A percentile compares a stretch with the other conserved stretches of the same genome.
Conservation (phyloP, 768 basidiomycete genomes). For the Psilocybe cubensis region DNA sequence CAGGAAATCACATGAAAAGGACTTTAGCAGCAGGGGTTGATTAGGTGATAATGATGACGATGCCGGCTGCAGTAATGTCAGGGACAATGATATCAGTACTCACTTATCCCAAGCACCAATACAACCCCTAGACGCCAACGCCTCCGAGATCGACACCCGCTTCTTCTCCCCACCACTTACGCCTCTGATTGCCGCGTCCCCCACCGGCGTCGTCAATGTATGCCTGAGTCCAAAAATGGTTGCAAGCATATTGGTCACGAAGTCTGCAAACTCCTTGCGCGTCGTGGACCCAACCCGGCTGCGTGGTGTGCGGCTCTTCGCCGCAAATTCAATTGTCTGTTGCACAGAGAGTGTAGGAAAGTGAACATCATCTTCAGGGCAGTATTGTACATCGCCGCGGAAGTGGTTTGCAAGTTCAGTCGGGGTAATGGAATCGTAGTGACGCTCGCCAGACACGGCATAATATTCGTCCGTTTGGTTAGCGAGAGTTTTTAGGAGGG, state of each 20-base stretch:
- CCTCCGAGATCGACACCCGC: slow-evolving; percentile 78
- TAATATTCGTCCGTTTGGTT: slow-evolving; percentile 76
- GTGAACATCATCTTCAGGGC: slow-evolving; percentile 86
- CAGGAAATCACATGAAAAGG: too few species aligned
- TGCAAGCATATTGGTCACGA: slow-evolving; percentile 54
- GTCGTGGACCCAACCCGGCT: slow-evolving; percentile 43
- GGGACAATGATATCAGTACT: slow-evolving; percentile 13
- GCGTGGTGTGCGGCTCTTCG: slow-evolving; percentile 68
- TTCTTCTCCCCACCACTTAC: slow-evolving; percentile 81
- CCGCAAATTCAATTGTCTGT: slow-evolving; percentile 74
- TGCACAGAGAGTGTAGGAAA: slow-evolving; percentile 84
- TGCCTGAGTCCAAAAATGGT: slow-evolving; percentile 80
- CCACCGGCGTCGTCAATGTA: slow-evolving; percentile 73
- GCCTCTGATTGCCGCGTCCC: slow-evolving; percentile 74
- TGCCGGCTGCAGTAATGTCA: neutral
- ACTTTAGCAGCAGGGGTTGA: neutral
- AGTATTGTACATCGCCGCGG: slow-evolving; percentile 82
- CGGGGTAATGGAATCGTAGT: slow-evolving; percentile 78
- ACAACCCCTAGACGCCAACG: slow-evolving; percentile 56
- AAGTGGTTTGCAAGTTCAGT: slow-evolving; percentile 64
- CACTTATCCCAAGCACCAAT: slow-evolving; percentile 73
- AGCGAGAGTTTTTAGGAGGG: slow-evolving; percentile 80
- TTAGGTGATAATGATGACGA: neutral
- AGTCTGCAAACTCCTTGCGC: slow-evolving; percentile 45
- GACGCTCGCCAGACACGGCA: slow-evolving; percentile 66